phyloP scores from a whole-genome alignment of 495 filamentous ascomycete species.

The Trichodelitschia bisporula region DNA sequence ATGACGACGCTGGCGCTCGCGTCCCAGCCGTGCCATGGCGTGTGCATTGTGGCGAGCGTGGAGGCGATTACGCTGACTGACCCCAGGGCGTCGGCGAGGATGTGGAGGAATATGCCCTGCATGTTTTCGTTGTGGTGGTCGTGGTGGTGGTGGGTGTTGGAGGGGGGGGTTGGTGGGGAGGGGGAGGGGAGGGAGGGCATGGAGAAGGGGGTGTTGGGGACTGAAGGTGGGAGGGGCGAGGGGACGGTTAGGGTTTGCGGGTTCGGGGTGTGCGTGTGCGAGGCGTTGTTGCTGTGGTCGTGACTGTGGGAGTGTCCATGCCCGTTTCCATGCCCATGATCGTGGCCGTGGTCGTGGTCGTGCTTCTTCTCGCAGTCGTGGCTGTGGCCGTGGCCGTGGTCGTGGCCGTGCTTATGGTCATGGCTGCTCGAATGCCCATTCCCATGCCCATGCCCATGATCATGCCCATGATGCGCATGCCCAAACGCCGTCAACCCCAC shows the following conservation, averaged over 20 bases:
- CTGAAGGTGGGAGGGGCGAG: no score
- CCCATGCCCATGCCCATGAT: constrained; percentile 27
- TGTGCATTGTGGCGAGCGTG: constrained; percentile 63
- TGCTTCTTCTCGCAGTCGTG: constrained; percentile 3
- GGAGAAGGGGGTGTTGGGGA: not conserved
- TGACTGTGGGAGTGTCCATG: constrained; percentile 11
- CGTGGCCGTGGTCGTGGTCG: constrained; percentile 5
- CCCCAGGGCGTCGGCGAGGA: constrained; percentile 83
- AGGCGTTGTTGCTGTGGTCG: not conserved
- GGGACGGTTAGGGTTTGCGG: no score
- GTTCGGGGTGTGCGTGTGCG: not conserved
- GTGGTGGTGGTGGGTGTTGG: constrained; percentile 9
- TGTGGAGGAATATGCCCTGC: constrained; percentile 95
- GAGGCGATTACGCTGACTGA: constrained; percentile 88
- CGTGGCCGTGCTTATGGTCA: constrained; percentile 35
- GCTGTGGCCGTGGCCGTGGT: constrained; percentile 33
- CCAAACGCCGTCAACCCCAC: constrained; percentile 78
- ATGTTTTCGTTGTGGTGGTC: constrained; percentile 70
- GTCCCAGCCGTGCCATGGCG: constrained; percentile 85
- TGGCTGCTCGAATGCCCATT: no score
- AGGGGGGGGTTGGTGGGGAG: constrained; percentile 5
- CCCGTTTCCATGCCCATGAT: constrained; percentile 21
- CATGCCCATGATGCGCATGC: constrained; percentile 31
- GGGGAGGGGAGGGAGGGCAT: constrained; percentile 9
- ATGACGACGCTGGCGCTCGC: constrained; percentile 86